These are phyloP conservation scores for Thalassiosira sp. DNA, from an alignment of 352 stramenopile species.

Conservation along the genomic window DNA sequence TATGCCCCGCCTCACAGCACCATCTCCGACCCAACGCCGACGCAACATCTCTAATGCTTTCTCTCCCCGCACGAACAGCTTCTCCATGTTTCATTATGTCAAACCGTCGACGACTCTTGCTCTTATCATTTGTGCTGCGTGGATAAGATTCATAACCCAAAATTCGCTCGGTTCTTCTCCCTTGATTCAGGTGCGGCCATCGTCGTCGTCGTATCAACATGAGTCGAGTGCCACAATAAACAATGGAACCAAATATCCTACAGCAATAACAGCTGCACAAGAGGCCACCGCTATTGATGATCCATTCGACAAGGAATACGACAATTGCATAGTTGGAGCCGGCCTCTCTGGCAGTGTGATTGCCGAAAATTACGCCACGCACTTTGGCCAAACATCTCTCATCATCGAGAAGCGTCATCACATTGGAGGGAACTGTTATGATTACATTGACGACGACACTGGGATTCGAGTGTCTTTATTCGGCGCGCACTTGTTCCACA, in stretches of 20 bases:
- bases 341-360: conserved; percentile 52
- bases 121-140: neutral
- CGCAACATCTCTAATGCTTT: neutral
- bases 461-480: conserved; percentile 71
- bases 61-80: neutral
- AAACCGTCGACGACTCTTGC: neutral
- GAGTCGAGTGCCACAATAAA: neutral
- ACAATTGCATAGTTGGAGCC: conserved; percentile 59
- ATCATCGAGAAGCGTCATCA: conserved; percentile 59
- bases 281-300: too few relatives aligned
- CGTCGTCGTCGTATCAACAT: too few relatives aligned
- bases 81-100: neutral
- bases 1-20: too few relatives aligned
- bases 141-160: neutral
- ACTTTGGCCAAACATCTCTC: conserved; percentile 42
- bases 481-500: conserved; percentile 83
- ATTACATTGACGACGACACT: conserved; percentile 72
- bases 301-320: neutral
- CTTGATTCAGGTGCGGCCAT: neutral
- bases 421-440: conserved; percentile 79
- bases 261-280: too few relatives aligned
- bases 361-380: conserved; percentile 48
- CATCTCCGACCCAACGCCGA: neutral
- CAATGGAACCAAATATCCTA: too few relatives aligned
- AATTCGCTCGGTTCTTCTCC: neutral